Percentiles rank a stretch among this genome's conserved stretches.
phyloP scores from a whole-genome alignment of 2,329 filamentous ascomycete species.

The Cordyceps farinosa region DNA sequence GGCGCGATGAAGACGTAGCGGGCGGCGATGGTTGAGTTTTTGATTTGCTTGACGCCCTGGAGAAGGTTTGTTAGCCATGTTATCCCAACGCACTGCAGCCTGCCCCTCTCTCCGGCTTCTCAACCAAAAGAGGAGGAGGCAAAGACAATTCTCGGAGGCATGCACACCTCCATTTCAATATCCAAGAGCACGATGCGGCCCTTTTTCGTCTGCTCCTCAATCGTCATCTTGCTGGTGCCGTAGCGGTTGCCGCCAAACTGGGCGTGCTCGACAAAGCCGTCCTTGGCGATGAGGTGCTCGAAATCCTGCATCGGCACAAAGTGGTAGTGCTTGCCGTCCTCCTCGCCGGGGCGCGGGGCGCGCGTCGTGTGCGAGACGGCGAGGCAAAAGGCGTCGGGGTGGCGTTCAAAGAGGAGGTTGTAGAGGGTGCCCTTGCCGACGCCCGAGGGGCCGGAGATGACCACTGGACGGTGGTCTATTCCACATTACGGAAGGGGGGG shows the following conservation, averaged over 20 bases:
- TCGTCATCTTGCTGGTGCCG: conserved; percentile 77
- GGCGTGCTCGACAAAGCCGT: conserved; percentile 82
- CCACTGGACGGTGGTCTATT: conserved; percentile 59
- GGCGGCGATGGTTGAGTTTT: conserved; percentile 67
- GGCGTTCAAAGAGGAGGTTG: conserved; percentile 60
- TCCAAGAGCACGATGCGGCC: conserved; percentile 79
- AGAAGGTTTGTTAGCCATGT: not conserved
- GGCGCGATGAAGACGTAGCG: conserved; percentile 84
- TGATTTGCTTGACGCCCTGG: conserved; percentile 84
- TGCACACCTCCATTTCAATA: conserved; percentile 86
- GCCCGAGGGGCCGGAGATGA: conserved; percentile 77
- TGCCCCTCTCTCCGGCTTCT: no score
- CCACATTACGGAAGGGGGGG: no score
- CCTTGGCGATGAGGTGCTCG: conserved; percentile 59
- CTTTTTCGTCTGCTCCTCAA: conserved; percentile 68
- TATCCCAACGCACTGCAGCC: no score
- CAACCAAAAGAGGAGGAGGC: not conserved
- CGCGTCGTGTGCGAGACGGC: conserved; percentile 78
- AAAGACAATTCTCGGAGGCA: not conserved
- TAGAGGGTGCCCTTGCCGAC: conserved; percentile 80
- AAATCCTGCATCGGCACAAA: conserved; percentile 68
- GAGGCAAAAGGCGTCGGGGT: conserved; percentile 50
- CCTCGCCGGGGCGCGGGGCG: conserved; percentile 68
- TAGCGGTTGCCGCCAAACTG: conserved; percentile 84
- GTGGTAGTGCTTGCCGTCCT: conserved; percentile 76